A percentile compares a stretch with the other conserved stretches of the same genome.
These are phyloP conservation scores for Trametes cubensis DNA, from an alignment of 768 basidiomycete genomes.

Conservation along the genomic window DNA sequence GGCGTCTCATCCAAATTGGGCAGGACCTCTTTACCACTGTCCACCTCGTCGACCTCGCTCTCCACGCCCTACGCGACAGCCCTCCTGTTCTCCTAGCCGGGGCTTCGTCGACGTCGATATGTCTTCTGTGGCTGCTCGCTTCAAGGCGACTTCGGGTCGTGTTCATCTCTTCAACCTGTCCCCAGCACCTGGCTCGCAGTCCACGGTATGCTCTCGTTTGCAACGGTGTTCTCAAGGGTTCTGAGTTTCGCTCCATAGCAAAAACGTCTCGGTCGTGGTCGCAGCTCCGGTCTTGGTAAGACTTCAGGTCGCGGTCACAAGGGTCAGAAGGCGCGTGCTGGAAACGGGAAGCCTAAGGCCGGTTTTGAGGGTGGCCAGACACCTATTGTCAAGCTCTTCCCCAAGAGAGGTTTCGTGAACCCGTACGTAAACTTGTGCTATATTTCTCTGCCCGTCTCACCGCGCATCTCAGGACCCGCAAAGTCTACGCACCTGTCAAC, in stretches of 20 bases:
- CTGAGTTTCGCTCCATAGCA: conserved; percentile 49
- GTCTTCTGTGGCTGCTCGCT: conserved; percentile 39
- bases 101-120: conserved; percentile 28
- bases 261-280: conserved; percentile 94
- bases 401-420: conserved; percentile 94
- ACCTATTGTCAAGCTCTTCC: conserved; percentile 85
- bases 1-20: neutral
- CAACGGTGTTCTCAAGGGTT: neutral
- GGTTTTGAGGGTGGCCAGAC: conserved; percentile 98
- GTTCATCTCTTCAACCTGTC: conserved; percentile 68
- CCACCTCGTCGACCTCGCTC: conserved; percentile 7
- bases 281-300: conserved; percentile 88
- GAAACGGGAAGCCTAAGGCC: conserved; percentile 76
- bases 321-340: conserved; percentile 92
- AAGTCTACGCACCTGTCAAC: conserved; percentile 81
- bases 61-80: conserved; percentile 1
- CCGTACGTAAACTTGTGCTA: conserved; percentile 55
- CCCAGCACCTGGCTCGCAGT: conserved; percentile 70
- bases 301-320: conserved; percentile 95
- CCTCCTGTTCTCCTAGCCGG: neutral
- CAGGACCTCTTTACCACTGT: conserved; percentile 9
- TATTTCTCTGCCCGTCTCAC: neutral
- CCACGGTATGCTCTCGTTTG: conserved; percentile 50
- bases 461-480: conserved; percentile 56
- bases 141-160: conserved; percentile 46